Conservation (phyloP, 2,329 filamentous ascomycete species). For the Colletotrichum sp. region DNA sequence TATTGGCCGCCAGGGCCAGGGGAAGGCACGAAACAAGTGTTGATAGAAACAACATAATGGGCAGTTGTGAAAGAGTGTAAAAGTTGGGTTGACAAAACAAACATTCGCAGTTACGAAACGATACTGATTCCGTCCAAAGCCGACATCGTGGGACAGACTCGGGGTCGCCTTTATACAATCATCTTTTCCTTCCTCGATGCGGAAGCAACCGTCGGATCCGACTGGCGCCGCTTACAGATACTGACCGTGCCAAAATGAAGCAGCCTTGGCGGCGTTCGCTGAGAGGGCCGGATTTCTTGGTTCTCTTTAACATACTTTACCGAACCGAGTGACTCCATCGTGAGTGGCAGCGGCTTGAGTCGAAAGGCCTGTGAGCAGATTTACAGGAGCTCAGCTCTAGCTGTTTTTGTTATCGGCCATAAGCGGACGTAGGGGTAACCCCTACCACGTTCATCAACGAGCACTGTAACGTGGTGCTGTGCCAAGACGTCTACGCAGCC, state of each 20-base stretch:
- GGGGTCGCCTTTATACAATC: neutral
- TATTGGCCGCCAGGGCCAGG: constrained; percentile 33
- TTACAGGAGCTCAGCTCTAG: neutral
- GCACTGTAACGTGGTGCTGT: neutral
- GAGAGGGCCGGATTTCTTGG: neutral
- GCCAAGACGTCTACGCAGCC: neutral
- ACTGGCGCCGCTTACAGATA: neutral
- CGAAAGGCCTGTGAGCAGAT: neutral
- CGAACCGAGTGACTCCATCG: neutral
- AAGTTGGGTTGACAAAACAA: neutral
- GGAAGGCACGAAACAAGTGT: constrained; percentile 5
- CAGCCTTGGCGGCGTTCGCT: neutral
- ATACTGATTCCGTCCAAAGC: rapidly evolving
- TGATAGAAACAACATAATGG: neutral
- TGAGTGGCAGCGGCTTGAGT: neutral
- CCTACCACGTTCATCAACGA: neutral
- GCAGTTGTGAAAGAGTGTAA: constrained; percentile 3
- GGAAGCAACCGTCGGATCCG: neutral
- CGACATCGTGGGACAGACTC: neutral
- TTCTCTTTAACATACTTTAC: constrained; percentile 5
- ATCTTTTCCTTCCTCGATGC: neutral
- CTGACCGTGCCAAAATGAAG: neutral
- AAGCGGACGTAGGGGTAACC: neutral
- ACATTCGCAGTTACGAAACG: neutral
- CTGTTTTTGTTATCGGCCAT: neutral